phyloP scores from a whole-genome alignment of 345 rosid genomes.

The Salix koriyanagi region DNA sequence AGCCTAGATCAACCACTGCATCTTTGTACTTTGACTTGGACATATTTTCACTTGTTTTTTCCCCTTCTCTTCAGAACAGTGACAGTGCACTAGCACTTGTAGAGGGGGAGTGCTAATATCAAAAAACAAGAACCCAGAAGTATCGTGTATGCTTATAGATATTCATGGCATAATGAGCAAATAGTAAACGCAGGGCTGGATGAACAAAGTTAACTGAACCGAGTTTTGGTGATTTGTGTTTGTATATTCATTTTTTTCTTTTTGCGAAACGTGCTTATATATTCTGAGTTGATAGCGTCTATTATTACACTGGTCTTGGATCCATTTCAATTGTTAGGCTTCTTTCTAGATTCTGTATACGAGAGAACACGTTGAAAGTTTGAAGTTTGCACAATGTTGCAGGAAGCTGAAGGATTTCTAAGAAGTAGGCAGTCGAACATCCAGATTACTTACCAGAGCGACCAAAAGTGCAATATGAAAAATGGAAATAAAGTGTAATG shows the following conservation, averaged over 20 bases:
- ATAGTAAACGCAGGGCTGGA: neutral
- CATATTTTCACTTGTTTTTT: neutral
- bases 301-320: neutral
- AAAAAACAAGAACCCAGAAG: too few species aligned
- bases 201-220: neutral
- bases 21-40: neutral
- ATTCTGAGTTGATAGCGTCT: neutral
- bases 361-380: neutral
- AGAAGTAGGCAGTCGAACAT: neutral
- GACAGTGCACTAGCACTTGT: neutral
- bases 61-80: neutral
- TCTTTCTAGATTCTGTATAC: neutral
- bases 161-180: neutral
- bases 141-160: neutral
- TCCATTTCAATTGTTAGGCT: neutral
- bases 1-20: neutral
- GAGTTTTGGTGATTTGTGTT: neutral
- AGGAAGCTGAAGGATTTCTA: neutral
- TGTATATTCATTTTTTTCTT: neutral
- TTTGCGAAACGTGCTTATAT: neutral
- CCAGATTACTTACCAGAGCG: neutral
- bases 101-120: neutral
- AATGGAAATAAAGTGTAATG: neutral
- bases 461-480: neutral
- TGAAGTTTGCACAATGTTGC: neutral